Base-by-base conservation (phyloP, 2,329 filamentous ascomycete genomes). In the Ophiocordyceps camponoti-leonardi region DNA sequence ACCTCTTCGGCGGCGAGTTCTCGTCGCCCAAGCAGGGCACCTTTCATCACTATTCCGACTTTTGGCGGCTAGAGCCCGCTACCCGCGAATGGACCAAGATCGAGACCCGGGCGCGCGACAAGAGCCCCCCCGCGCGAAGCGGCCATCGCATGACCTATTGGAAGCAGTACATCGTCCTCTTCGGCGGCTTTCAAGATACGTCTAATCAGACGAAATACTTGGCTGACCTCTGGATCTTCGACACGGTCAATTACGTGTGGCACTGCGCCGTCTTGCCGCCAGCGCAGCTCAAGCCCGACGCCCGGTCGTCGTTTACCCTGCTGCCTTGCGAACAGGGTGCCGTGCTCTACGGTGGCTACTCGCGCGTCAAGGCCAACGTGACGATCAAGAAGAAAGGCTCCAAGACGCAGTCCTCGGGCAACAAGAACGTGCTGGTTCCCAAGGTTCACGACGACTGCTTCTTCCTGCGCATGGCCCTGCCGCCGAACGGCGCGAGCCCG, bases 41-140 rank as follows among this genome's bases (percentile, higher is more conserved):
- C 0, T 98, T 98, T 58, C 95, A 98, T 62, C 92, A 98, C 64
- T 98, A 98, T 67, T 94, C 94, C 57, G 92, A 96, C 65, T 96
- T 98, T 61, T 98, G 92, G 90, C 75, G 83, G 44, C 73, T 96
- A 41, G 88, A 96, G 58, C 83, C 90, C 0, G 74, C 73, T 10
- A 80, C 77, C 8, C 74, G 87, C 54, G 92, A 98, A 67, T 98
- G 92, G 92, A 84, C 79, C 47, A 83, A 88, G 49, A 71, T 98
- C 31, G 92, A 98, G 61, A 73, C 72, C 54, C 77, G 76, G 67
- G 84, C 84, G 48, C 77, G 77, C 66, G 83, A 85, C 46, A 85
- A 84, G 61, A 73, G 74, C 33, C 90, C 90, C 37, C 82, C 86
- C 2, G 87, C 90, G 3, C 73, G 92, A 52, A 93, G 85, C 60